phyloP scores from a whole-genome alignment of 2,329 filamentous ascomycete genomes.

The Alternaria consortialis region DNA sequence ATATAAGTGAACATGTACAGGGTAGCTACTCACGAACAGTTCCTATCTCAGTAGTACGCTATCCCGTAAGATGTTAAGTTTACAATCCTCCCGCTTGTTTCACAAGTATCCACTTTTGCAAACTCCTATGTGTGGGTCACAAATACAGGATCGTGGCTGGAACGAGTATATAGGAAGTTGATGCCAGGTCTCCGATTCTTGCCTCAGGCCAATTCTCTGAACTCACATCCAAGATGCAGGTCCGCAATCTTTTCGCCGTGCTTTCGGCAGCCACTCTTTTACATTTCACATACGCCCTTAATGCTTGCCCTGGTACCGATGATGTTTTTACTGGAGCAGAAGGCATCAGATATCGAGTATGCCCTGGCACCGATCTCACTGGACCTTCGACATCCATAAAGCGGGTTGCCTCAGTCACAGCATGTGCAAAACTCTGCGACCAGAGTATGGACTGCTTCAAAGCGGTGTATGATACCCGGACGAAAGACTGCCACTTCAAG shows the following conservation, averaged over 20 bases:
- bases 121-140: constrained; percentile 19
- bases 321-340: constrained; percentile 28
- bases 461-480: constrained; percentile 36
- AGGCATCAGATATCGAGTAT: constrained; percentile 34
- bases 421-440: constrained; percentile 34
- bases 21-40: constrained; percentile 10
- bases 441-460: constrained; percentile 34
- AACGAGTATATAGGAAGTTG: constrained; percentile 12
- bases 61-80: background rate
- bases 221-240: constrained; percentile 25
- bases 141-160: constrained; percentile 15
- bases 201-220: constrained; percentile 14
- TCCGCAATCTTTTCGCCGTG: constrained; percentile 20
- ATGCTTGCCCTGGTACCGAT: constrained; percentile 32
- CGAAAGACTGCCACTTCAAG: constrained; percentile 35
- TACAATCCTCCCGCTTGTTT: constrained; percentile 11
- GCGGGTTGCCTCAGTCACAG: constrained; percentile 27
- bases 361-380: constrained; percentile 30
- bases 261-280: constrained; percentile 28
- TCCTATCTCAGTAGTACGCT: constrained; percentile 8
- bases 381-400: constrained; percentile 24
- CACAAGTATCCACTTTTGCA: constrained; percentile 4
- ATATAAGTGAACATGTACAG: constrained; percentile 2
- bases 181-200: background rate
- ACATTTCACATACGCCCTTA: constrained; percentile 25